Percentiles rank a stretch among this genome's conserved stretches.
phyloP scores from a whole-genome alignment of 1,284 basidiomycete genomes.

The Boletus mariae region DNA sequence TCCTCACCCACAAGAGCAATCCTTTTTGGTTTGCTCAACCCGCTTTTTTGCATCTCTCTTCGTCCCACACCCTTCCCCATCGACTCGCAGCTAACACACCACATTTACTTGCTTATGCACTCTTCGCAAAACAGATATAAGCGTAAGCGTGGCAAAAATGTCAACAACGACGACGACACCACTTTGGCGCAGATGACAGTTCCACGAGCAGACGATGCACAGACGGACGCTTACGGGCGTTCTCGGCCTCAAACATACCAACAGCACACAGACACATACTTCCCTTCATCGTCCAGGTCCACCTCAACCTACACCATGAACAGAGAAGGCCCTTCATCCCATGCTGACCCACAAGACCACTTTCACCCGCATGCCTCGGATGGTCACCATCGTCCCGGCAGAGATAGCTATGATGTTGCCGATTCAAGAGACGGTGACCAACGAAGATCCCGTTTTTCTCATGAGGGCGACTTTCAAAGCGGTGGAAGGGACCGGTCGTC shows the following conservation, averaged over 20 bases:
- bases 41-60: constrained; percentile 22
- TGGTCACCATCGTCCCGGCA: constrained; percentile 45
- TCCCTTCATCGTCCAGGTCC: constrained; percentile 43
- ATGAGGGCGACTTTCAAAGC: constrained; percentile 39
- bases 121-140: constrained; percentile 46
- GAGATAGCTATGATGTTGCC: constrained; percentile 46
- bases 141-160: constrained; percentile 46
- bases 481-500: constrained; percentile 44
- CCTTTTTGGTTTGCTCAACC: constrained; percentile 30
- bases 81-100: constrained; percentile 31
- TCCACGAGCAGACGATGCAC: constrained; percentile 48
- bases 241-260: constrained; percentile 39
- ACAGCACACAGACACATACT: constrained; percentile 47
- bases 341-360: constrained; percentile 50
- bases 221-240: constrained; percentile 42
- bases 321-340: constrained; percentile 49
- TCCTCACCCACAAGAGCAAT: constrained; percentile 21
- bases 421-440: constrained; percentile 43
- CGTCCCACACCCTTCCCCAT: constrained; percentile 17
- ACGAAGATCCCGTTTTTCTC: constrained; percentile 40
- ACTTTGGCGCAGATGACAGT: constrained; percentile 37
- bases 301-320: constrained; percentile 40
- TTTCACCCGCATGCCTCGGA: constrained; percentile 47
- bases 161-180: constrained; percentile 47
- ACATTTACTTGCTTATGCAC: constrained; percentile 41